Evolutionary conservation across 75 land plant genomes (phyloP).

Genomic region (Picea glauca): DNA sequence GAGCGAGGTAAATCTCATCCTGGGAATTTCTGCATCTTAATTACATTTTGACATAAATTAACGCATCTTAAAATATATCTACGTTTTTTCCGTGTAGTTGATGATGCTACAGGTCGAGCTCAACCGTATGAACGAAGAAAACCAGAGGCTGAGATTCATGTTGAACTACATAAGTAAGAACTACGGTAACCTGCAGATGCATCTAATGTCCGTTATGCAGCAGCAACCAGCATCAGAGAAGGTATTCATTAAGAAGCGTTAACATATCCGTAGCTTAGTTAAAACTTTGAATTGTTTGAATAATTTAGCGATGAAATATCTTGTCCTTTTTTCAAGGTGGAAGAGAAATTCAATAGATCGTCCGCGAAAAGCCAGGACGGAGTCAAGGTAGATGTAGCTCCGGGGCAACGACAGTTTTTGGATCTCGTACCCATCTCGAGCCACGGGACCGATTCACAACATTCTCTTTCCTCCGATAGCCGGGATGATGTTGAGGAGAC

Average conservation of each 20-base stretch:
- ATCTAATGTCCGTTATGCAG: conserved; percentile 32
- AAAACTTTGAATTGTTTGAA: too few species aligned
- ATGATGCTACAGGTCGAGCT: conserved; percentile 43
- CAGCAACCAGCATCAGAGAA: conserved; percentile 12
- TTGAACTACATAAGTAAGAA: conserved; percentile 35
- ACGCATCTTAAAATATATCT: neutral
- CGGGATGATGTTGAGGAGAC: too few species aligned
- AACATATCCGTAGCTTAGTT: too few species aligned
- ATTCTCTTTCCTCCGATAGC: neutral
- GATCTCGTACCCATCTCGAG: neutral
- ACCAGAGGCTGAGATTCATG: conserved; percentile 45
- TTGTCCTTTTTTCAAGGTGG: neutral
- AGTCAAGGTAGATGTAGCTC: neutral
- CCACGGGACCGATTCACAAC: neutral
- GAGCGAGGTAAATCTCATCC: conserved; percentile 32
- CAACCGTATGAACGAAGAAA: conserved; percentile 56
- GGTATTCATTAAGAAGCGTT: neutral
- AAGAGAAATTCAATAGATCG: neutral
- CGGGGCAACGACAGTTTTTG: neutral
- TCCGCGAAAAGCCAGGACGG: neutral
- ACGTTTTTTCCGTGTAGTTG: conserved; percentile 27
- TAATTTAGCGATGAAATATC: too few species aligned
- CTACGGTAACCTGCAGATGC: conserved; percentile 43
- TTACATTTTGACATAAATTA: neutral
- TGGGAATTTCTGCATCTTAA: too few species aligned